These are phyloP conservation scores for Cryptococcus sp. DNA, from an alignment of 1,284 basidiomycete genomes.

Conservation along the genomic window DNA sequence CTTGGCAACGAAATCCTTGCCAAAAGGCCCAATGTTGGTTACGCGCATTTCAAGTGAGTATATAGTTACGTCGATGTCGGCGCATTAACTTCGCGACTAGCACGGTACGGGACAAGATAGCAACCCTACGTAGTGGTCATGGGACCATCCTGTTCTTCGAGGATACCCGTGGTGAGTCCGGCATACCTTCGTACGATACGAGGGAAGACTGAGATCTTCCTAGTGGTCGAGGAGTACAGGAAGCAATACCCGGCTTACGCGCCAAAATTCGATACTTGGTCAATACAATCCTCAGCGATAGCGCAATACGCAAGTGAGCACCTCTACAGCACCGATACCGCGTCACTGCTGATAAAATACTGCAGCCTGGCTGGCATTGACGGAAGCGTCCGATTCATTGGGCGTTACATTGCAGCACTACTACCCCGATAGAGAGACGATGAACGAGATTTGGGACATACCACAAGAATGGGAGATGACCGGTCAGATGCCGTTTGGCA, in stretches of 20 bases:
- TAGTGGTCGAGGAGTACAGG: conserved; percentile 2
- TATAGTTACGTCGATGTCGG: neutral
- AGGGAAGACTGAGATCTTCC: neutral
- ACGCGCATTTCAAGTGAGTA: conserved; percentile 17
- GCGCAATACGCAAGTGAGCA: conserved; percentile 15
- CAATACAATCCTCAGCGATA: conserved; percentile 13
- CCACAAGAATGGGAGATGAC: conserved; percentile 14
- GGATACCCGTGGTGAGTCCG: conserved; percentile 6
- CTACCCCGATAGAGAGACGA: conserved; percentile 6
- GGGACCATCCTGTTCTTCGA: conserved; percentile 18
- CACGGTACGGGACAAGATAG: conserved; percentile 11
- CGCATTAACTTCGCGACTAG: neutral
- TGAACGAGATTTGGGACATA: conserved; percentile 8
- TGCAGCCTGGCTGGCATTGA: conserved; percentile 7
- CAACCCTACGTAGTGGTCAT: conserved; percentile 2
- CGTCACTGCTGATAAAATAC: no score
- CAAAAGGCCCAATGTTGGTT: conserved; percentile 14
- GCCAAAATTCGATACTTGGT: conserved; percentile 6
- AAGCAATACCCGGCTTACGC: conserved; percentile 13
- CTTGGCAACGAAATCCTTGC: conserved; percentile 4
- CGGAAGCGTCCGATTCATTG: neutral
- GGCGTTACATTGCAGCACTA: conserved; percentile 17
- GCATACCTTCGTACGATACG: no score
- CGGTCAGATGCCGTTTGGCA: conserved; percentile 18
- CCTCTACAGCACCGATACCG: neutral